Conservation (phyloP, 2,329 filamentous ascomycete species). For the Cryphonectria nitschkei region DNA sequence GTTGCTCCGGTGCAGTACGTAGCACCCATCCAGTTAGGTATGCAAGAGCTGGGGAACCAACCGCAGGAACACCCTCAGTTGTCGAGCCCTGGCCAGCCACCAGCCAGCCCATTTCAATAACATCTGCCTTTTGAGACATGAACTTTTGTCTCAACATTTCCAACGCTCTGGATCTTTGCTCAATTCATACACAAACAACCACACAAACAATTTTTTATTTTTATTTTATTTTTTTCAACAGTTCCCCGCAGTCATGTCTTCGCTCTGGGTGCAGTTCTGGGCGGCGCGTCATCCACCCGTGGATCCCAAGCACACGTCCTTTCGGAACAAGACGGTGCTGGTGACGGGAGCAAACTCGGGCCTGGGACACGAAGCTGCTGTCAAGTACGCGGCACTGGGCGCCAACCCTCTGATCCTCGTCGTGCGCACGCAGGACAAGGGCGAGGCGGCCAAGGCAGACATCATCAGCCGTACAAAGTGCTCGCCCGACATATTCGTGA, state of each 20-base stretch:
- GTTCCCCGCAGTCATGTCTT: slow-evolving; percentile 4
- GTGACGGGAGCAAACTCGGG: slow-evolving; percentile 49
- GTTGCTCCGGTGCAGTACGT: too few species aligned
- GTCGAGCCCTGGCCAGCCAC: too few species aligned
- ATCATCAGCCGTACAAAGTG: slow-evolving; percentile 39
- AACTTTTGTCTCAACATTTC: too few species aligned
- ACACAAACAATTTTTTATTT: too few species aligned
- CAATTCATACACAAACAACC: too few species aligned
- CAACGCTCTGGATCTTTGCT: too few species aligned
- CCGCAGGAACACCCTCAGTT: too few species aligned
- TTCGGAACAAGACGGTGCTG: slow-evolving; percentile 13
- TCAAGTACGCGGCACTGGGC: slow-evolving; percentile 49
- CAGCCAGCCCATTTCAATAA: too few species aligned
- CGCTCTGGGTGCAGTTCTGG: slow-evolving; percentile 20
- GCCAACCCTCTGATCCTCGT: slow-evolving; percentile 49
- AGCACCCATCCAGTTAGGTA: too few species aligned
- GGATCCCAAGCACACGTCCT: slow-evolving; percentile 14
- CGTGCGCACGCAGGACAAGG: slow-evolving; percentile 47
- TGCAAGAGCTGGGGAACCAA: too few species aligned
- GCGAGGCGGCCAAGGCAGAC: slow-evolving; percentile 43
- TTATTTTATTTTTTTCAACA: too few species aligned
- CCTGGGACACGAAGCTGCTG: slow-evolving; percentile 52
- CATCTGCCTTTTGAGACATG: too few species aligned
- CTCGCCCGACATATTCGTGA: slow-evolving; percentile 42
- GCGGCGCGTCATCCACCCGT: slow-evolving; percentile 17